Evolutionary conservation across 2,329 filamentous ascomycete species (phyloP), one percentile per base, ranked within the genome.

Genomic region (Talaromyces funiculosus): DNA sequence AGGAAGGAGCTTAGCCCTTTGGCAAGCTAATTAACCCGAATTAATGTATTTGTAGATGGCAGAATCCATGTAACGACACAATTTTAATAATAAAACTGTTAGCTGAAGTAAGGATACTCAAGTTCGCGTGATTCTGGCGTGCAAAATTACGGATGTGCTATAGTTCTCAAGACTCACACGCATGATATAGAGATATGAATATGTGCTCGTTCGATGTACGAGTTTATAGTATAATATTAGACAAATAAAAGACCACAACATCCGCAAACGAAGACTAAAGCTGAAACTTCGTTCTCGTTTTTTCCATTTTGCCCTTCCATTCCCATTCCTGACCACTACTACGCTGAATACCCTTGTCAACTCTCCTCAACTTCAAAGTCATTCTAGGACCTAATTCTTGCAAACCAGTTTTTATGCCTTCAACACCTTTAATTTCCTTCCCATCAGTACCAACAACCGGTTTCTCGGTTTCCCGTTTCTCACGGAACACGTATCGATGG

Each of bases 291-390:
- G 93, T 97, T 69, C 94, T 83, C 71, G 90, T 82, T 81, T 97
- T 97, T 79, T 99, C 94, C 88, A 94, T 95, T 72, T 87, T 86
- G 10, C 90, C 89, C 78, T 96, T 95, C 94, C 94, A 99, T 73
- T 97, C 86, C 93, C 94, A 97, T 71, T 96, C 90, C 67, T 91
- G 84, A 38, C 91, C 90, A 74, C 85, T 87, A 51, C 75, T 88
- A 79, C 74, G 86, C 80, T 80, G 90, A 65, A 99, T 89, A 0
- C 92, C 93, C 76, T 92, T 92, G 73, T 97, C 93, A 45, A 97
- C 87, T 69, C 94, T 86, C 67, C 92, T 85, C 69, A 99, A 77
- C 80, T 97, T 97, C 65, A 97, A 76, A 2, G 90, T 93, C 78
- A 94, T 82, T 68, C 87, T 81, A 7, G 91, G 92, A 0, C 93